phyloP scores from a whole-genome alignment of 169 alveolate genomes.

The Babesia ovis region DNA sequence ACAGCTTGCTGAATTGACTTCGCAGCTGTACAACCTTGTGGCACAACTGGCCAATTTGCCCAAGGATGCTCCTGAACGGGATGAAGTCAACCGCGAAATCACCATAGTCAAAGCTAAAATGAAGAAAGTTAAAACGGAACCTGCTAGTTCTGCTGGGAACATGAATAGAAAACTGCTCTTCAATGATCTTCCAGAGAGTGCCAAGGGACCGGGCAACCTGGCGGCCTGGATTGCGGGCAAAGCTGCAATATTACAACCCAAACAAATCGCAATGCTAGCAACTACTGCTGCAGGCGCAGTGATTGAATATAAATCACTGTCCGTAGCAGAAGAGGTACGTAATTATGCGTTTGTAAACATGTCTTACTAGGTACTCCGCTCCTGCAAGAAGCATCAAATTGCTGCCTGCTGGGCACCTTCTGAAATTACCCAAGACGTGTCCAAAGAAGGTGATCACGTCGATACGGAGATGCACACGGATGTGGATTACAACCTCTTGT shows the following conservation, averaged over 20 bases:
- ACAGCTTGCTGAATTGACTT: constrained; percentile 24
- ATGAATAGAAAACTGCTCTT: constrained; percentile 38
- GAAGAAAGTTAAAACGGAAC: constrained; percentile 10
- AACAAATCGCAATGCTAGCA: constrained; percentile 69
- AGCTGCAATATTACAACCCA: constrained; percentile 36
- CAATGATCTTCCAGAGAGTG: constrained; percentile 50
- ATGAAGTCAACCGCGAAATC: constrained; percentile 26
- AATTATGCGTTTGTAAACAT: not conserved
- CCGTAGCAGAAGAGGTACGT: constrained; percentile 46
- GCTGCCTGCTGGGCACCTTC: constrained; percentile 42
- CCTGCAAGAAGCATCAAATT: constrained; percentile 60
- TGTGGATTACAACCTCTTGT: constrained; percentile 32
- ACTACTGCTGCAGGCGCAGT: constrained; percentile 45
- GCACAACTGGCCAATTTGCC: constrained; percentile 33
- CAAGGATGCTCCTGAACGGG: constrained; percentile 54
- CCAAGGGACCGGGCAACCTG: constrained; percentile 61
- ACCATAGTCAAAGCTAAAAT: constrained; percentile 22
- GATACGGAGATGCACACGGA: not conserved
- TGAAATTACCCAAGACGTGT: not conserved
- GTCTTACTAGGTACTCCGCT: constrained; percentile 27
- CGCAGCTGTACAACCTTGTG: constrained; percentile 34
- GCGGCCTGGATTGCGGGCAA: constrained; percentile 62
- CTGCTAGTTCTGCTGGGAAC: constrained; percentile 23
- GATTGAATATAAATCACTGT: constrained; percentile 31
- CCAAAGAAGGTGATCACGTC: not conserved